Base-by-base conservation (phyloP, 805 yeast genomes). In the Candida awuae region DNA sequence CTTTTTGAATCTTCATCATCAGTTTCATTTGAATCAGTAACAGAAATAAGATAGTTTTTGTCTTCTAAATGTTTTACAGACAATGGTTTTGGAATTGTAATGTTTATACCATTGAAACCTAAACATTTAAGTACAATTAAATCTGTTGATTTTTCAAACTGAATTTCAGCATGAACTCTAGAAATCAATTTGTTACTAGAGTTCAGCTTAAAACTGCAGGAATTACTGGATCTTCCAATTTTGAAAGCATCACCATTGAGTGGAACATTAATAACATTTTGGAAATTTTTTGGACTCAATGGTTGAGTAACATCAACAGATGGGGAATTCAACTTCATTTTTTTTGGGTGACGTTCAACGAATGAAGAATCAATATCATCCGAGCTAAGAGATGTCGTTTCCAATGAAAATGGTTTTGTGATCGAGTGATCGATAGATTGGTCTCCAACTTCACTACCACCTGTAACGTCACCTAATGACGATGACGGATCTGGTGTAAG, bases 21-120 rank as follows among this genome's bases (percentile, higher is more conserved):
- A 29, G 29, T 18, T 17, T 34, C 43, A 15, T 32, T 32, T n/a
- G 21, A 4, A 36, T 30, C 48, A 34, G 21, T 46, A 34, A 41
- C 17, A 2, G 34, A 32, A 25, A 57, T 46, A 23, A 42, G 34
- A 27, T 48, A 55, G 20, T 43, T 43, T 16, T 48, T 44, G 8
- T 55, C 47, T 13, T 38, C 30, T 10, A 51, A 29, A 13, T 41
- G 23, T 21, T 41, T 33, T 31, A 67, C 67, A 14, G 56, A 48
- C 10, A 66, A 47, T 15, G 52, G 49, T 15, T 56, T 60, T 0
- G 95, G 92, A 29, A 85, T 71, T 4, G 72, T 66, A 15, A 87
- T 71, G 8, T 73, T 69, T 36, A 84, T 62, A 9, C 97, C 96
- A 57, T 90, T 90, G 61, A 77, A 73, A 4, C 97, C 97, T 39